A percentile compares a stretch with the other conserved stretches of the same genome.
Conservation (phyloP, 176 grass and related monocot genomes). For the Rhipidocladum racemiflorum region DNA sequence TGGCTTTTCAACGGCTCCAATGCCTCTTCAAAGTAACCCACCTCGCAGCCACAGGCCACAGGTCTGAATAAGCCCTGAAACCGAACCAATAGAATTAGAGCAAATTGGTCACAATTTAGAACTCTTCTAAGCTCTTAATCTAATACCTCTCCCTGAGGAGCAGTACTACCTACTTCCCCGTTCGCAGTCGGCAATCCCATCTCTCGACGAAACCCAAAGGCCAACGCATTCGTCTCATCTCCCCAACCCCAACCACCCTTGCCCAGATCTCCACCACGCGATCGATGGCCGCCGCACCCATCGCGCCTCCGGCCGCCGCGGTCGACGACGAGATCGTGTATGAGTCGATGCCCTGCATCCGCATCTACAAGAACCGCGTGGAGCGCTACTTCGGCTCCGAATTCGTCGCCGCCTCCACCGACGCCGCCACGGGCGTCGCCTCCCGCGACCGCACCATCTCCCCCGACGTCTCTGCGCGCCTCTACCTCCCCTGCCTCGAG, state of each 20-base stretch:
- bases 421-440: conserved; percentile 46
- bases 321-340: conserved; percentile 55
- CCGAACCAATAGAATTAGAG: background rate
- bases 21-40: background rate
- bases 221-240: background rate
- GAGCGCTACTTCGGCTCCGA: conserved; percentile 57
- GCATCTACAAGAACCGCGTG: conserved; percentile 52
- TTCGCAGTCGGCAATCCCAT: background rate
- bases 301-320: conserved; percentile 1
- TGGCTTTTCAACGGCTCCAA: background rate
- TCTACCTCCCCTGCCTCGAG: conserved; percentile 46
- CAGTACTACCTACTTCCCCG: background rate
- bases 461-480: conserved; percentile 50
- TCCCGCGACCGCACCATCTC: conserved; percentile 52
- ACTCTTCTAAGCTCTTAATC: background rate
- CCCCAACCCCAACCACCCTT: background rate
- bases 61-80: no score
- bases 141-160: no score
- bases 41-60: no score
- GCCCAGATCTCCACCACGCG: conserved; percentile 31
- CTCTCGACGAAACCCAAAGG: background rate
- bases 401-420: conserved; percentile 44
- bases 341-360: conserved; percentile 52
- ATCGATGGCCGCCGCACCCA: conserved; percentile 42
- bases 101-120: background rate